Evolutionary conservation across 83 land plant genomes (phyloP).

Genomic region (Diphasiastrum complanatum): DNA sequence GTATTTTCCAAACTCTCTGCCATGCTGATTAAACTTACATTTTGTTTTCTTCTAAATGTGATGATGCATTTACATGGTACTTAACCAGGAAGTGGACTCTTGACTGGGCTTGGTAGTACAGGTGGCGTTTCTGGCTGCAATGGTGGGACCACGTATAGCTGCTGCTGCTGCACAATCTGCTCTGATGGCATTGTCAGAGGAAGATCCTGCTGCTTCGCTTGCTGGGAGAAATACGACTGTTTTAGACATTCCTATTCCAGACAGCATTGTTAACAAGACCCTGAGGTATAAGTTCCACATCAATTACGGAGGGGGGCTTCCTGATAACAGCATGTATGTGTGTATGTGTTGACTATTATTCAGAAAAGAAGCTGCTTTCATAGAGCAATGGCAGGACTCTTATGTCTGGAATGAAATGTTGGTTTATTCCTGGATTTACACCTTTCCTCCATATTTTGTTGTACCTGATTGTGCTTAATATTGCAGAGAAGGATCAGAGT

Average conservation of each 20-base stretch:
- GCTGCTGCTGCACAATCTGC: constrained; percentile 56
- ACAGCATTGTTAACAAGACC: constrained; percentile 10
- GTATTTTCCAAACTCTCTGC: too few relatives aligned
- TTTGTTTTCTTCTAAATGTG: constrained; percentile 7
- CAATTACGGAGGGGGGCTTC: neutral
- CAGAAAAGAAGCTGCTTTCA: neutral
- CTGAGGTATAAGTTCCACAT: neutral
- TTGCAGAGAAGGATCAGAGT: too few relatives aligned
- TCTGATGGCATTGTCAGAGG: constrained; percentile 46
- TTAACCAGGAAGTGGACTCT: neutral
- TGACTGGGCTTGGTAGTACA: constrained; percentile 34
- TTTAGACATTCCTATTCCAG: constrained; percentile 54
- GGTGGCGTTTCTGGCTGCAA: constrained; percentile 71
- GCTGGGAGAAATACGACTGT: constrained; percentile 56
- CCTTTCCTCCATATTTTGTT: too few relatives aligned
- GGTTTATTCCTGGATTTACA: too few relatives aligned
- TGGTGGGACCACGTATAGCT: constrained; percentile 58
- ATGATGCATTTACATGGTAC: constrained; percentile 1
- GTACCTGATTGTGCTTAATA: too few relatives aligned
- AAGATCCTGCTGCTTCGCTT: constrained; percentile 46
- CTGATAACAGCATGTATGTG: neutral
- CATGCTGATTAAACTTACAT: neutral
- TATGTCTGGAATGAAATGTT: too few relatives aligned
- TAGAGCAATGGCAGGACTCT: too few relatives aligned
- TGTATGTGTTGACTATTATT: neutral